A percentile compares a stretch with the other conserved stretches of the same genome.
These are phyloP conservation scores for Euphorbia celastroides DNA, from an alignment of 441 rosid species.

Conservation along the genomic window DNA sequence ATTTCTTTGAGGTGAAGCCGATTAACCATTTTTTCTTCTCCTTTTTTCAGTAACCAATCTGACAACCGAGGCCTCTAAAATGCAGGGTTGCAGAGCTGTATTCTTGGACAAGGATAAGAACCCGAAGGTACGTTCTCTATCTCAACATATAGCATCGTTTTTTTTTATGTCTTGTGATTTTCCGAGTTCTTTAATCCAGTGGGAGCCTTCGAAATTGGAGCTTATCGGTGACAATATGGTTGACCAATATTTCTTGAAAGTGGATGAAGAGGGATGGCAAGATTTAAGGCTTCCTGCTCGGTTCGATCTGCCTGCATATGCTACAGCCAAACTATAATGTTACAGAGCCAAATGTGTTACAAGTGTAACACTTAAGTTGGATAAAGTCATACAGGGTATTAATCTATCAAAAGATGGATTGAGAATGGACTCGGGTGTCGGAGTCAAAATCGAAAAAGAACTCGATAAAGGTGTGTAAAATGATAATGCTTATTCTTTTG, in stretches of 20 bases:
- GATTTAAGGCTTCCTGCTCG: conserved; percentile 65
- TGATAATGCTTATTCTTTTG: neutral
- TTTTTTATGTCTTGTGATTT: too few species aligned
- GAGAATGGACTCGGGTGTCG: neutral
- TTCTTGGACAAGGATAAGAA: conserved; percentile 82
- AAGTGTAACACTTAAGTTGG: neutral
- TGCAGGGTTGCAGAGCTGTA: conserved; percentile 93
- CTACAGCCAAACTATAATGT: conserved; percentile 55
- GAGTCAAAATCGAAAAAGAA: neutral
- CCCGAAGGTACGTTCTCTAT: conserved; percentile 53
- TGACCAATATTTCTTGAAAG: conserved; percentile 51
- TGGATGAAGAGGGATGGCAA: conserved; percentile 58
- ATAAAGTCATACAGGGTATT: neutral
- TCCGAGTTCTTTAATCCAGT: too few species aligned
- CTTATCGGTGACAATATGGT: conserved; percentile 50
- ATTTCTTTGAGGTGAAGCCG: conserved; percentile 64
- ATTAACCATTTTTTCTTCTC: neutral
- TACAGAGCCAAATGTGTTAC: neutral
- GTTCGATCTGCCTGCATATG: conserved; percentile 43
- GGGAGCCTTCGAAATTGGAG: conserved; percentile 81
- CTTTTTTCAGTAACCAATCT: conserved; percentile 1
- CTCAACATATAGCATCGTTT: too few species aligned
- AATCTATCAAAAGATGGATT: too few species aligned
- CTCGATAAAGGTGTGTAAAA: neutral
- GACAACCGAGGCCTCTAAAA: conserved; percentile 1